A percentile compares a stretch with the other conserved stretches of the same genome.
phyloP scores from a whole-genome alignment of 169 alveolate genomes.

The Plasmodium vivax region DNA sequence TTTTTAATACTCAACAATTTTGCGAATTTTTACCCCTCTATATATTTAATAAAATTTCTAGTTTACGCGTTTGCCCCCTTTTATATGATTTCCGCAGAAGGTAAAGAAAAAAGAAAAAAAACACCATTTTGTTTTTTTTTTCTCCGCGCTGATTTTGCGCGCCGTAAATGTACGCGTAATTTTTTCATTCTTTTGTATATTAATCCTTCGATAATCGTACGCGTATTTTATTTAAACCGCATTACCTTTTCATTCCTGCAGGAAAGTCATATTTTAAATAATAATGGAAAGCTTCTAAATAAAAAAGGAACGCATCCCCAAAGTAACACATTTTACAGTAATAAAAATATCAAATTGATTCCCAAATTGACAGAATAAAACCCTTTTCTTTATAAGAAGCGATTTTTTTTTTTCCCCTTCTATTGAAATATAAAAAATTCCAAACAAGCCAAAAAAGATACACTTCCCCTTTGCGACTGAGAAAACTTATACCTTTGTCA shows the following conservation, averaged over 20 bases:
- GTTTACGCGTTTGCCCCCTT: not conserved
- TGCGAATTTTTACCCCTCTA: too few relatives aligned
- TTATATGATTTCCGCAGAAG: not conserved
- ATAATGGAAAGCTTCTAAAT: not conserved
- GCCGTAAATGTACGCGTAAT: not conserved
- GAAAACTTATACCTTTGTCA: not conserved
- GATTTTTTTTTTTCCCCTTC: not conserved
- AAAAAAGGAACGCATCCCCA: not conserved
- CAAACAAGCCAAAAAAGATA: not conserved
- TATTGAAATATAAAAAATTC: not conserved
- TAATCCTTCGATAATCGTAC: not conserved
- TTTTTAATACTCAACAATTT: not conserved
- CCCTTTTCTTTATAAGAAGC: not conserved
- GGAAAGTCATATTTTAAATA: not conserved
- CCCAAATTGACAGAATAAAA: not conserved
- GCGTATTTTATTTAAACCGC: not conserved
- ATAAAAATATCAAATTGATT: not conserved
- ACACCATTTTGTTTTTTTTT: not conserved
- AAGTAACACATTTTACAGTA: not conserved
- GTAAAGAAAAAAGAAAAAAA: not conserved
- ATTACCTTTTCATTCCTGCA: not conserved
- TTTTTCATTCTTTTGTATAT: too few relatives aligned
- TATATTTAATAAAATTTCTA: too few relatives aligned
- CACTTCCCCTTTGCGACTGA: not conserved
- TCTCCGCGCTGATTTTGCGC: not conserved